These are phyloP conservation scores for Skeletonema grethae DNA, from an alignment of 108 stramenopile genomes.

Conservation along the genomic window DNA sequence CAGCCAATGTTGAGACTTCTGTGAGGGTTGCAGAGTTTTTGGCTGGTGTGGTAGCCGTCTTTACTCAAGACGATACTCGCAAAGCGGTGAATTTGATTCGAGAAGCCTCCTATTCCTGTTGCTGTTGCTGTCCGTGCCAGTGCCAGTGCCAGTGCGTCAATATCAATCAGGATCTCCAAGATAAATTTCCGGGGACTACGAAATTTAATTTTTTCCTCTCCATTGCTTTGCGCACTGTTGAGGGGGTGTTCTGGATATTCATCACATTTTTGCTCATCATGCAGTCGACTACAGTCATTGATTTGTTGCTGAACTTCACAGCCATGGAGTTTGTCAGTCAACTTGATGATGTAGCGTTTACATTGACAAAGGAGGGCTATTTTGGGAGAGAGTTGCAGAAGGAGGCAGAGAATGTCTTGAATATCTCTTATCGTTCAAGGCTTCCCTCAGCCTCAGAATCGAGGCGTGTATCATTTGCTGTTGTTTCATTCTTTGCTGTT, in stretches of 20 bases:
- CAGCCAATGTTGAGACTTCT: no score
- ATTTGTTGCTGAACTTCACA: conserved; percentile 32
- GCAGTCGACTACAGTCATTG: conserved; percentile 4
- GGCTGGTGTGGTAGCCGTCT: conserved; percentile 15
- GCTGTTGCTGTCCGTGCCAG: background rate
- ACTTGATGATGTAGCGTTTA: conserved; percentile 30
- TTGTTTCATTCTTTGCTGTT: no score
- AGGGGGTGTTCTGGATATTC: conserved; percentile 17
- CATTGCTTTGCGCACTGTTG: conserved; percentile 3
- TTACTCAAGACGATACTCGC: conserved; percentile 20
- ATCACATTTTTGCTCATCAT: conserved; percentile 25
- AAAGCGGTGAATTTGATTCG: conserved; percentile 14
- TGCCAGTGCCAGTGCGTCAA: background rate
- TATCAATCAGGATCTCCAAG: conserved; percentile 9
- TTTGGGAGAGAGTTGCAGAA: conserved; percentile 13
- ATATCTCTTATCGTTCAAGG: background rate
- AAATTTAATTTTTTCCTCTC: no score
- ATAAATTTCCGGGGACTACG: background rate
- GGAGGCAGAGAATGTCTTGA: conserved; percentile 12
- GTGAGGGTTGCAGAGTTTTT: conserved; percentile 22
- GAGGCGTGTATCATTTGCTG: background rate
- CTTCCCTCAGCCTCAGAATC: background rate
- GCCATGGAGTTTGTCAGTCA: conserved; percentile 30
- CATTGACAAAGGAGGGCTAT: conserved; percentile 6
- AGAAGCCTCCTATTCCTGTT: background rate